Evolutionary conservation across 1,139 yeast species (phyloP).

Genomic region (Arxiozyma bovina): DNA sequence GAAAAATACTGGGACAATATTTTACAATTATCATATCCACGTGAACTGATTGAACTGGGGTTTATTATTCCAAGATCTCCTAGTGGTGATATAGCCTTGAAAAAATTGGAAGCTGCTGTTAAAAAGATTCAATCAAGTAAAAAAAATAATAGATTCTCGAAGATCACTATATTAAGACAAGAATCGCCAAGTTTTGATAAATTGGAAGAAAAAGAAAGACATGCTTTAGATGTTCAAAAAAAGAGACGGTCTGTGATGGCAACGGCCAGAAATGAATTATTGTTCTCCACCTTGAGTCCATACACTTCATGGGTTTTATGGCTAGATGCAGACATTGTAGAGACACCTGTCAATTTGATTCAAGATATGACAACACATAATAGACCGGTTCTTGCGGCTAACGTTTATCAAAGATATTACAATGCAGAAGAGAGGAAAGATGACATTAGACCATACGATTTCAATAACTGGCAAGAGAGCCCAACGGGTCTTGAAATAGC

Average conservation of each 20-base stretch:
- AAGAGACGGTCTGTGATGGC: slow-evolving; percentile 88
- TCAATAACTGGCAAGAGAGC: slow-evolving; percentile 92
- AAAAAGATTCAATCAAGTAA: slow-evolving; percentile 55
- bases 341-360: slow-evolving; percentile 69
- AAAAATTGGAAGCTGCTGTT: slow-evolving; percentile 61
- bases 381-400: slow-evolving; percentile 82
- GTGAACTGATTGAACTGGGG: slow-evolving; percentile 75
- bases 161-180: slow-evolving; percentile 81
- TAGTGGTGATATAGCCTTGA: slow-evolving; percentile 73
- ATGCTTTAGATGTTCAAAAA: slow-evolving; percentile 70
- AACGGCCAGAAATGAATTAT: slow-evolving; percentile 79
- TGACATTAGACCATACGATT: slow-evolving; percentile 84
- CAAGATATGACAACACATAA: slow-evolving; percentile 85
- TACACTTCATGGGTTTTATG: slow-evolving; percentile 91
- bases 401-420: slow-evolving; percentile 75
- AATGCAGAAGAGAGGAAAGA: slow-evolving; percentile 49
- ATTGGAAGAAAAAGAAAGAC: slow-evolving; percentile 73
- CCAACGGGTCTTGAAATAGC: slow-evolving; percentile 78
- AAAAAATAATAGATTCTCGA: slow-evolving; percentile 55
- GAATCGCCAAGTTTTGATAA: slow-evolving; percentile 67
- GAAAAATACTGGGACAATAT: slow-evolving; percentile 83
- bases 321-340: slow-evolving; percentile 91
- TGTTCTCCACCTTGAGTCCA: slow-evolving; percentile 84
- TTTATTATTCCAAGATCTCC: slow-evolving; percentile 77
- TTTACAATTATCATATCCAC: slow-evolving; percentile 67